Base-by-base conservation (phyloP, 305 asterid genomes). In the Fraxinus ornus region DNA sequence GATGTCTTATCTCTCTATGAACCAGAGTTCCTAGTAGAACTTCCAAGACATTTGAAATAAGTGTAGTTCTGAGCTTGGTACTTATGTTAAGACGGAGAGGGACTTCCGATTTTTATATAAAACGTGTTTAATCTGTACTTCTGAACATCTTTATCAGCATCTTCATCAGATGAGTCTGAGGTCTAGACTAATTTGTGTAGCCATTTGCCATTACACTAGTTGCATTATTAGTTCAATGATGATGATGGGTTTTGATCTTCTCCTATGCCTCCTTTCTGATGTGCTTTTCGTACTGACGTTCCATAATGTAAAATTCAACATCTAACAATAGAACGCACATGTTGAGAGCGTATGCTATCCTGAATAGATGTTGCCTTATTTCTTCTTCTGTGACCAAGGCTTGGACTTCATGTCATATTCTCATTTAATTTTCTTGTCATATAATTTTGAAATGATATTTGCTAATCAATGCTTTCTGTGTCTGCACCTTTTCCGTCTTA, bases 191-290 rank as follows among this genome's bases (percentile, higher is more conserved):
- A 28, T 0, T 6, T 70, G 3, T 28, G 41, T 70, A 28, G 41
- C 37, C 37, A 26, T 26, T 68, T 68, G 37, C 39, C 73, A 60
- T 30, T 68, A 70, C 3, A 26, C 39, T 26, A 70, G 75, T 30
- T 28, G 75, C 3, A 2, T 22, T 64, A 26, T 70, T 10, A 70
- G 75, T 17, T 70, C 39, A 70, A 26, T 70, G 36, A 26, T 70
- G n/a, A 26, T 21, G 68, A 64, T 49, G n/a, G 71, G 83, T 13
- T 66, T 33, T 75, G 60, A 24, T 64, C 37, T 73, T 80, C 66
- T 76, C 75, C 70, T 33, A 44, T 80, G 26, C 75, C 71, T 75
- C 39, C 24, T 68, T 71, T 66, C 64, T 24, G 21, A 24, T 35
- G 78, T 30, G 35, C 44, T 62, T 75, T 35, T 30, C 66, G 13